Evolutionary conservation across 495 filamentous ascomycete genomes (phyloP).

Genomic region (Diplogelasinospora grovesii): DNA sequence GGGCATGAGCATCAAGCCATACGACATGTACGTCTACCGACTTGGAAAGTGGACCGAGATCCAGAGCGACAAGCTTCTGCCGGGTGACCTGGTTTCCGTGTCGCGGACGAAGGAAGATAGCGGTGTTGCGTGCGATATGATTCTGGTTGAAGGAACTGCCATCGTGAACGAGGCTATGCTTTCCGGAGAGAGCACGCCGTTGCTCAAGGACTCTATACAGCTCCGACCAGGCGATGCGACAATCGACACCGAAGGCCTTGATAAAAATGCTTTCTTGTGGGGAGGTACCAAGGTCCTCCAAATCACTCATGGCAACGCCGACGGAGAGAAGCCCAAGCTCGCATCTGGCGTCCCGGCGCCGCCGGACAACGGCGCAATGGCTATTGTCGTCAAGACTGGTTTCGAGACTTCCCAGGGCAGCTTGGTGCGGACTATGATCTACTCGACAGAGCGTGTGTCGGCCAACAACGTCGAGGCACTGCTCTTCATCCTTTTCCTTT

Average conservation of each 20-base stretch:
- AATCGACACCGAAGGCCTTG: conserved; percentile 83
- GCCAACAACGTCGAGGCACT: conserved; percentile 94
- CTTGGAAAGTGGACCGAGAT: conserved; percentile 81
- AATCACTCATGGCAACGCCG: conserved; percentile 75
- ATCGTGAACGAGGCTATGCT: conserved; percentile 99
- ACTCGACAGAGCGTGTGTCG: conserved; percentile 96
- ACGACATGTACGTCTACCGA: conserved; percentile 84
- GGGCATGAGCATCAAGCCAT: conserved; percentile 98
- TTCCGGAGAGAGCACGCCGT: conserved; percentile 92
- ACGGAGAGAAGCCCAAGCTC: conserved; percentile 59
- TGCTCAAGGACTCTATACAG: conserved; percentile 94
- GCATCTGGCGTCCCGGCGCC: conserved; percentile 64
- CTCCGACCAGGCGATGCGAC: conserved; percentile 77
- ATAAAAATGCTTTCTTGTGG: conserved; percentile 94
- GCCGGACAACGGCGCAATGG: conserved; percentile 90
- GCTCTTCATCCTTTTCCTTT: conserved; percentile 92
- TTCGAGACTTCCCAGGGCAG: conserved; percentile 98
- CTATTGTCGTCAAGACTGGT: conserved; percentile 91
- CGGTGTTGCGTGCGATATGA: conserved; percentile 94
- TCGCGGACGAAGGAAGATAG: conserved; percentile 94
- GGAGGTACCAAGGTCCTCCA: conserved; percentile 97
- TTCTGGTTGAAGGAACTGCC: conserved; percentile 86
- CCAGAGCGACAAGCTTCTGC: conserved; percentile 87
- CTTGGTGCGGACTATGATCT: conserved; percentile 98
- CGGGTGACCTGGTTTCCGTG: conserved; percentile 93